A percentile compares a stretch with the other conserved stretches of the same genome.
These are phyloP conservation scores for Penicillium chermesinum DNA, from an alignment of 495 filamentous ascomycete species.

Conservation along the genomic window DNA sequence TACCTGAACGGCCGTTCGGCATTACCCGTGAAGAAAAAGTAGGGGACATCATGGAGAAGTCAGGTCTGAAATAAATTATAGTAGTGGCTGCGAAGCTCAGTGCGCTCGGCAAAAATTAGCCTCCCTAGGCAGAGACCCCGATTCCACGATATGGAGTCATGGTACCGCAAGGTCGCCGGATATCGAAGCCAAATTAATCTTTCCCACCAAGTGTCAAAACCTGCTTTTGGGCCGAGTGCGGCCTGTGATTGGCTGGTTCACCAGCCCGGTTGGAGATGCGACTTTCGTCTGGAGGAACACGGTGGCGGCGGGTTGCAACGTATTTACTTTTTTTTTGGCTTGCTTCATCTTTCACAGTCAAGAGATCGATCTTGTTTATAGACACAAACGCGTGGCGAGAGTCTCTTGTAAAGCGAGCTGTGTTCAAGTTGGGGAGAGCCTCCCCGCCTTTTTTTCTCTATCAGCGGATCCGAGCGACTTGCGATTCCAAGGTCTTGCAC, in stretches of 20 bases:
- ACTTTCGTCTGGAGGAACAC: background rate
- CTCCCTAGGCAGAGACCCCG: no score
- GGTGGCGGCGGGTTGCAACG: background rate
- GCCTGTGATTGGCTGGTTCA: slow-evolving; percentile 23
- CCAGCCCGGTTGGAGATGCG: slow-evolving; percentile 17
- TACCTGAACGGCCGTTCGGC: no score
- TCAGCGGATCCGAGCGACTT: background rate
- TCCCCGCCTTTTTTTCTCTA: background rate
- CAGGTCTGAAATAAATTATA: no score
- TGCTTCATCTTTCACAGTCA: background rate
- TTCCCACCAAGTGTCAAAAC: slow-evolving; percentile 15
- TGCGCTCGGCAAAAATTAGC: no score
- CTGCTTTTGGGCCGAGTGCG: slow-evolving; percentile 16
- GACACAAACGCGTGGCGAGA: background rate
- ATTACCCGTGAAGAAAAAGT: no score
- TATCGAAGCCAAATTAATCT: slow-evolving; percentile 3
- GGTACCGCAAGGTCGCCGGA: no score
- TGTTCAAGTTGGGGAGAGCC: background rate
- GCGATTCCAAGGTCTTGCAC: background rate
- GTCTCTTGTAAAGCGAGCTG: background rate
- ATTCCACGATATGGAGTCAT: slow-evolving; percentile 6
- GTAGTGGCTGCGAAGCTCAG: no score
- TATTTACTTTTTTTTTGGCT: no score
- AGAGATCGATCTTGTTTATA: background rate
- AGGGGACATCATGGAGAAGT: no score